Evolutionary conservation across 2,329 filamentous ascomycete genomes (phyloP).

Genomic region (Monosporascus sp.): DNA sequence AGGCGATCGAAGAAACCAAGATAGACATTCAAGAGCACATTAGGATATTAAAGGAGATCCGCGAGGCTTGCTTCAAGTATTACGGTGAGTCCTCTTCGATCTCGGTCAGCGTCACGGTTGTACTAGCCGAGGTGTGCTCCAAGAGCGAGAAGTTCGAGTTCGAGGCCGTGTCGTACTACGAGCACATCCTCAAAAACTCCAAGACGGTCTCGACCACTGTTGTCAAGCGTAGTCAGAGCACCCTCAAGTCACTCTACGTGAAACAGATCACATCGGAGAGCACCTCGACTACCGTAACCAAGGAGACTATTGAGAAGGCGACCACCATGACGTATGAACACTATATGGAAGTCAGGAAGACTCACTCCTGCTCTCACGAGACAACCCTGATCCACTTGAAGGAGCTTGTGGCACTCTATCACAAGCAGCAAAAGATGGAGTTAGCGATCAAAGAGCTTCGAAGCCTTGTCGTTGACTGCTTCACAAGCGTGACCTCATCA

Average conservation of each 20-base stretch:
- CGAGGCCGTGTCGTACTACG: conserved; percentile 30
- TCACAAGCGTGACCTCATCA: not conserved
- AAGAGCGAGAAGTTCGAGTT: conserved; percentile 30
- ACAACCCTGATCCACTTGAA: not conserved
- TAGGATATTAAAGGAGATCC: conserved; percentile 29
- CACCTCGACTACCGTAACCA: not conserved
- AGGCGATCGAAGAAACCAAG: conserved; percentile 28
- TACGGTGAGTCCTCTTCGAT: conserved; percentile 30
- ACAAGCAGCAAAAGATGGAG: not conserved
- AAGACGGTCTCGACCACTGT: not conserved
- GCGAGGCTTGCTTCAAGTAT: conserved; percentile 26
- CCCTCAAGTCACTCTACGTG: not conserved
- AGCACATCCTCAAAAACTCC: conserved; percentile 27
- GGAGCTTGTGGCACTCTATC: not conserved
- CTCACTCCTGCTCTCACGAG: not conserved
- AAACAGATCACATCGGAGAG: not conserved
- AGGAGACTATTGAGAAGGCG: not conserved
- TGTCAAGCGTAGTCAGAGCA: not conserved
- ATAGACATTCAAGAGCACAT: conserved; percentile 28
- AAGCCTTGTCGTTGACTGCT: not conserved
- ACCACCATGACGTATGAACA: not conserved
- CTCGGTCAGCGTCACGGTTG: conserved; percentile 29
- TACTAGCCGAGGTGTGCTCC: conserved; percentile 31
- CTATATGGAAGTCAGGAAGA: not conserved
- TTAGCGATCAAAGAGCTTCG: not conserved